These are phyloP conservation scores for Hygrocybe coccinea DNA, from an alignment of 768 basidiomycete genomes.

Conservation along the genomic window DNA sequence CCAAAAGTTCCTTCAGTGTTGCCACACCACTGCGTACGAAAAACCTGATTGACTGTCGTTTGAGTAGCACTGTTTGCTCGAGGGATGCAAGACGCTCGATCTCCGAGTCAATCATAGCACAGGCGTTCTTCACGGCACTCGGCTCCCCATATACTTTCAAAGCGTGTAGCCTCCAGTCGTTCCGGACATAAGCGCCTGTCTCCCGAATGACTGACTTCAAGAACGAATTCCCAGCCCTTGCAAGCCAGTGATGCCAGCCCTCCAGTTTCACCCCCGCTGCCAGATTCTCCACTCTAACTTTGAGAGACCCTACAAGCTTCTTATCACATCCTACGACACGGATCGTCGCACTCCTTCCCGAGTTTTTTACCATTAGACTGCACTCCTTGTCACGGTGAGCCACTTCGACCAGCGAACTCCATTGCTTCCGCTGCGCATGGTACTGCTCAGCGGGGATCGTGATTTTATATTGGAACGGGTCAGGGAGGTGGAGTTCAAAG, in stretches of 20 bases:
- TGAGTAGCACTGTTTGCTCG: conserved; percentile 39
- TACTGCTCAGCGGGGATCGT: conserved; percentile 46
- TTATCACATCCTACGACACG: conserved; percentile 49
- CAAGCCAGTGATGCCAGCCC: conserved; percentile 48
- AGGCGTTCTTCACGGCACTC: conserved; percentile 37
- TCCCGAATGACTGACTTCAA: conserved; percentile 29
- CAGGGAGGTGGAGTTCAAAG: conserved; percentile 41
- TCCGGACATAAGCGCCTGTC: conserved; percentile 41
- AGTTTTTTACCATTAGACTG: conserved; percentile 10
- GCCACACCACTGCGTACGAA: conserved; percentile 49
- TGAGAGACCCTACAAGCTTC: conserved; percentile 50
- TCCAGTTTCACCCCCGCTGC: conserved; percentile 47
- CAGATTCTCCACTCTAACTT: conserved; percentile 55
- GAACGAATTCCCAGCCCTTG: conserved; percentile 29
- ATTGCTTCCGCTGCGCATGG: conserved; percentile 44
- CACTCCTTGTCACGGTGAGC: too few species aligned
- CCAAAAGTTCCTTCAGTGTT: conserved; percentile 47
- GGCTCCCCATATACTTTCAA: conserved; percentile 46
- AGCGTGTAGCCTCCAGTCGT: conserved; percentile 41
- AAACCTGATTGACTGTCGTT: conserved; percentile 40
- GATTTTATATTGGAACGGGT: conserved; percentile 49
- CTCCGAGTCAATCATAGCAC: conserved; percentile 42
- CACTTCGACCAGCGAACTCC: conserved; percentile 40
- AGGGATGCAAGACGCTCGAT: conserved; percentile 43
- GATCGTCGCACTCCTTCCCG: conserved; percentile 30